Evolutionary conservation across 164 flowering plant species (phyloP).

Genomic region (Vitis rupestris): DNA sequence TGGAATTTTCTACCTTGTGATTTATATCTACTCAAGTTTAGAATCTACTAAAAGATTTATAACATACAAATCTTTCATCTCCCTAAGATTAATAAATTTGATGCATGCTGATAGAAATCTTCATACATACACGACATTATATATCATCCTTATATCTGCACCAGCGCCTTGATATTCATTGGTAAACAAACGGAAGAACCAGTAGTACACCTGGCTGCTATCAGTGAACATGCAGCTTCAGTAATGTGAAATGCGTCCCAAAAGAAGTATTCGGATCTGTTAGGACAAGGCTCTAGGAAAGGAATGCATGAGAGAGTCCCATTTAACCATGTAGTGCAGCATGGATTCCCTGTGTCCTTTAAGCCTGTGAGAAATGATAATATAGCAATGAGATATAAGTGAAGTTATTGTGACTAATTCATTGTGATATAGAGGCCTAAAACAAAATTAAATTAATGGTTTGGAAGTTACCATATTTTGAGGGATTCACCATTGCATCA

Average conservation of each 20-base stretch:
- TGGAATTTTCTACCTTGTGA: too few relatives aligned
- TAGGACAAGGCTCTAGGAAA: conserved; percentile 24
- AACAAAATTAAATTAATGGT: not conserved
- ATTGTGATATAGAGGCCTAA: not conserved
- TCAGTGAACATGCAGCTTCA: conserved; percentile 21
- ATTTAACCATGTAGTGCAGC: conserved; percentile 40
- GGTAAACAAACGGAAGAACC: conserved; percentile 35
- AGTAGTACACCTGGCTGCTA: conserved; percentile 32
- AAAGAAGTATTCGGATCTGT: conserved; percentile 24
- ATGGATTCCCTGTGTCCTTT: conserved; percentile 29
- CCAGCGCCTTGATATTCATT: conserved; percentile 30
- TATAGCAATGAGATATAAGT: not conserved
- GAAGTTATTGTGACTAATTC: not conserved
- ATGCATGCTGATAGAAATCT: too few relatives aligned
- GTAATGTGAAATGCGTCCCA: conserved; percentile 58
- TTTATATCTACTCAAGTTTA: too few relatives aligned
- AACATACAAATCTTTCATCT: too few relatives aligned
- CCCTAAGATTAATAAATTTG: too few relatives aligned
- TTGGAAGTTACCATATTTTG: conserved; percentile 36
- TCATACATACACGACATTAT: too few relatives aligned
- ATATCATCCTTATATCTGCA: not conserved
- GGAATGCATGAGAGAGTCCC: conserved; percentile 42
- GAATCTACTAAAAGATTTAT: too few relatives aligned
- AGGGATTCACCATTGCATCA: conserved; percentile 34
- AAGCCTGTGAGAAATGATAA: conserved; percentile 28